Base-by-base conservation (phyloP, 2,329 filamentous ascomycete genomes). In the Leptographium radiaticola region DNA sequence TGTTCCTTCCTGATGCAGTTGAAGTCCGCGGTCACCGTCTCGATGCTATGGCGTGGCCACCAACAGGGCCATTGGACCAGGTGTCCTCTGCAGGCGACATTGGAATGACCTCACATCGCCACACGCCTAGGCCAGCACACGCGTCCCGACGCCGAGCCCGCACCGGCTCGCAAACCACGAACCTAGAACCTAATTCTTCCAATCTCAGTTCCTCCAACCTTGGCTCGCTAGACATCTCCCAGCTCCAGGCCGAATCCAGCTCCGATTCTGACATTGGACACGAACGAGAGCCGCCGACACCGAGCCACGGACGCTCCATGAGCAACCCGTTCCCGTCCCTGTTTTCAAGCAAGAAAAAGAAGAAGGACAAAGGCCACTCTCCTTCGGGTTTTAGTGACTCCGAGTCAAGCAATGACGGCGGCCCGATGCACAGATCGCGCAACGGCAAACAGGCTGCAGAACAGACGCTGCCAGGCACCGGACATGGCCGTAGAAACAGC, bases 261-360 rank as follows among this genome's bases (percentile, higher is more conserved):
- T 75, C 65, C 33, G 72, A 74, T 56, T 70, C 70, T 55, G 68
- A 71, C 54, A 61, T 67, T 25, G 46, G 39, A 18, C 49, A 64
- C 67, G 56, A 63, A 64, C 49, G 59, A 59, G 52, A 57, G 60
- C 42, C 58, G 52, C 6, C 60, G 51, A 53, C 59, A 57, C 59
- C 65, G 36, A 59, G 59, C 51, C 80, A 84, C 66, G 69, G 71
- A 33, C 81, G 86, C 53, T 90, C 87, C 53, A 79, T 86, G 71
- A 93, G 87, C 73, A 84, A 91, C 62, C 87, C 87, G 12, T 86
- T 91, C 59, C 84, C 86, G 9, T 83, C 81, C 18, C 68, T 89
- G 36, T 87, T 90, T 63, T 75, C 77, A 36, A 69, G 70, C 57
- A 75, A 71, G 58, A 82, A 80, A 63, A 82, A 79, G 68, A 76